These are phyloP conservation scores for Schizonepeta tenuifolia DNA, from an alignment of 257 asterid species.

Conservation along the genomic window DNA sequence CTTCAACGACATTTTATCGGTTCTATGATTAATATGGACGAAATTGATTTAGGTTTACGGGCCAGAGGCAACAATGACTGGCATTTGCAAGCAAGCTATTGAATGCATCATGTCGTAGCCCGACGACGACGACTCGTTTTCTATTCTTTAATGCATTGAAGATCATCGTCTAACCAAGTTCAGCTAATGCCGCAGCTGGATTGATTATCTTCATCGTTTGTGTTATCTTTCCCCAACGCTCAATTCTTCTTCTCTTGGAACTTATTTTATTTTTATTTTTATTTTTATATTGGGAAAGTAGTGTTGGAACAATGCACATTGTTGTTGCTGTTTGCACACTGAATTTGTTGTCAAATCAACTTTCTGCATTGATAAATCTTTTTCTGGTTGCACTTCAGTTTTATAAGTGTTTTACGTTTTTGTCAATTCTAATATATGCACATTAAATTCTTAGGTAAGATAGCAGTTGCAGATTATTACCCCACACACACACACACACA, in stretches of 20 bases:
- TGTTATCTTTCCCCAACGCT: not conserved
- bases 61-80: conserved; percentile 94
- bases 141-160: not conserved
- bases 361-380: not conserved
- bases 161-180: not conserved
- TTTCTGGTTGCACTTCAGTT: no score
- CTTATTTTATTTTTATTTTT: not conserved
- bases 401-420: no score
- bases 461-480: no score
- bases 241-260: not conserved
- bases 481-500: no score
- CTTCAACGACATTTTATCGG: not conserved
- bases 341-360: conserved; percentile 3
- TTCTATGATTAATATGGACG: not conserved
- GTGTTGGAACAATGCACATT: not conserved
- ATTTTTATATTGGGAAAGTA: not conserved
- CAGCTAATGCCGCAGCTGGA: not conserved
- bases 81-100: conserved; percentile 82
- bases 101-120: conserved; percentile 69
- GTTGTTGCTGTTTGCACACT: not conserved
- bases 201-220: not conserved
- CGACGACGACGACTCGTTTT: not conserved
- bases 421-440: no score
- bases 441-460: no score
- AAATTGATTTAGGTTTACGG: conserved; percentile 66